These are phyloP conservation scores for Scalesia atractyloides DNA, from an alignment of 129 eudicot genomes.

Conservation along the genomic window DNA sequence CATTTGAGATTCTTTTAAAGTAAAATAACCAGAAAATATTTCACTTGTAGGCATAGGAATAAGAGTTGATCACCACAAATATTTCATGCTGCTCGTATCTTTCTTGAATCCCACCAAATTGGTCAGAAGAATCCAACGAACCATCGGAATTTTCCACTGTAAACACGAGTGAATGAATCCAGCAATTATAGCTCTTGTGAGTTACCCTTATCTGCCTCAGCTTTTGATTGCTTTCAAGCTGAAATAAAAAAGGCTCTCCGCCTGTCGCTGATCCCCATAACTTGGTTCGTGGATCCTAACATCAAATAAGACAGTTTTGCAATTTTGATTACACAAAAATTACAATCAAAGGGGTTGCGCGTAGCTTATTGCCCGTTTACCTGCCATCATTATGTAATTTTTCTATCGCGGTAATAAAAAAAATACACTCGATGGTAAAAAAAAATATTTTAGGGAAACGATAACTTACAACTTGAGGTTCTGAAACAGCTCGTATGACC, in stretches of 20 bases:
- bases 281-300: constrained; percentile 11
- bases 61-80: constrained; percentile 3
- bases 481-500: no score
- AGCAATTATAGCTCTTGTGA: background rate
- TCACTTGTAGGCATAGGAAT: background rate
- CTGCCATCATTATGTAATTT: no score
- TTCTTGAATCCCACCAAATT: background rate
- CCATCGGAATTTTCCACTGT: constrained; percentile 6
- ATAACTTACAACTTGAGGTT: no score
- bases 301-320: background rate
- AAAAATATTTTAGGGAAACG: no score
- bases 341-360: no score
- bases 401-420: no score
- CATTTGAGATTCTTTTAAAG: no score
- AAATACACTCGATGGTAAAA: no score
- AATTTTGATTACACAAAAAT: background rate
- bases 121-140: constrained; percentile 9
- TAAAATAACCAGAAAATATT: background rate
- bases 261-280: constrained; percentile 12
- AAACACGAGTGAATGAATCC: constrained; percentile 2
- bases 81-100: background rate
- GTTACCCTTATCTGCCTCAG: constrained; percentile 11
- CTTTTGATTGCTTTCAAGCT: constrained; percentile 20
- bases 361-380: no score
- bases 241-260: background rate